Evolutionary conservation across 352 stramenopile species (phyloP).

Genomic region (Pythium rhizo-oryzae): DNA sequence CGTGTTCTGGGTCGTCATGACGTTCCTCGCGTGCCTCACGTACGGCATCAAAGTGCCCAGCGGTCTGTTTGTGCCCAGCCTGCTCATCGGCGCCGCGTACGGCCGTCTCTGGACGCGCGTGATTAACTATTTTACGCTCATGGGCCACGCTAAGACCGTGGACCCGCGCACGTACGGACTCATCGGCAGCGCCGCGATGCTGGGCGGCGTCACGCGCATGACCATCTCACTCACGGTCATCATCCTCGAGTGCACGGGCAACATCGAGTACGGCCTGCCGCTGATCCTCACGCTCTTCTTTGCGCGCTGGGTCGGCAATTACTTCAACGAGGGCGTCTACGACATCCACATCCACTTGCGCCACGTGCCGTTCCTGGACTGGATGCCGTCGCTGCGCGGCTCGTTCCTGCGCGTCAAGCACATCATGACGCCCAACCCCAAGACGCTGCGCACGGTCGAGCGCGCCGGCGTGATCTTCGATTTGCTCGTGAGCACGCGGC

Average conservation of each 20-base stretch:
- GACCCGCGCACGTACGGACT: constrained; percentile 95
- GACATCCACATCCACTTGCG: constrained; percentile 98
- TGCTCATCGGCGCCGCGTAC: constrained; percentile 96
- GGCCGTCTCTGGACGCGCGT: constrained; percentile 88
- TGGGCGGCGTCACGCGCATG: constrained; percentile 98
- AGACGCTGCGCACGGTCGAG: constrained; percentile 94
- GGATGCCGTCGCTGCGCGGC: constrained; percentile 66
- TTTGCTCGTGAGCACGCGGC: constrained; percentile 77
- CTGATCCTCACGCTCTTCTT: constrained; percentile 98
- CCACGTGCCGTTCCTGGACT: constrained; percentile 79
- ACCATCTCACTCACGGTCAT: constrained; percentile 99
- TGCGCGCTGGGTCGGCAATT: constrained; percentile 96
- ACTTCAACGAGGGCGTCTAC: constrained; percentile 99
- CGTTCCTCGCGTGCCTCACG: constrained; percentile 89
- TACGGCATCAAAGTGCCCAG: constrained; percentile 97
- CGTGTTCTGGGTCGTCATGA: constrained; percentile 76
- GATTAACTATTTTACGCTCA: constrained; percentile 76
- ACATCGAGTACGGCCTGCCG: constrained; percentile 97
- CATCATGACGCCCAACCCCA: constrained; percentile 95
- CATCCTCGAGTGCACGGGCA: constrained; percentile 97
- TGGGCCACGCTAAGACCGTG: constrained; percentile 61
- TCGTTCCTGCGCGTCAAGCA: constrained; percentile 85
- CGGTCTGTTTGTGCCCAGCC: constrained; percentile 96
- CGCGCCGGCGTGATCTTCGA: constrained; percentile 94
- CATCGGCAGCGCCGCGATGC: constrained; percentile 94